Base-by-base conservation (phyloP, 2,329 filamentous ascomycete genomes). In the Scolecobasidium constrictum region DNA sequence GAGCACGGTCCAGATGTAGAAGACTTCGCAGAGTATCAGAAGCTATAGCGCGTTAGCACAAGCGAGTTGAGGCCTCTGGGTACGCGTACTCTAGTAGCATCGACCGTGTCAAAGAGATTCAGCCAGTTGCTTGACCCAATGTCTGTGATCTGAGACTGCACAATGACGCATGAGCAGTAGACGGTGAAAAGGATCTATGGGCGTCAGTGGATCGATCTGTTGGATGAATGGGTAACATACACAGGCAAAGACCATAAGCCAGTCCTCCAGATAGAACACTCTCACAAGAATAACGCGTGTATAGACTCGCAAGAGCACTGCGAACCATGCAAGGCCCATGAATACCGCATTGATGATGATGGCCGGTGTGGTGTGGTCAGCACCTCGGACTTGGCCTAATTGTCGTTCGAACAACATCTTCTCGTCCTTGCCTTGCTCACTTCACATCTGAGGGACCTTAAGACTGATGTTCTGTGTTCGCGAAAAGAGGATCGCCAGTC, bases 221-320 rank as follows among this genome's bases (percentile, higher is more conserved):
- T 7, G 28, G 4, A 19, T 12, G 16, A 23, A 15, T 5, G 4
- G 20, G 4, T 15, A 21, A 22, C 22, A 12, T 52, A 66, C 64
- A 20, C 54, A 52, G 5, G 65, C 58, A 13, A 65, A 38, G 4
- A 66, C 47, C 55, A 67, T 64, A 2, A 57, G 53, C 13, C 50
- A 53, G 49, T 69, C 66, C 42, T 69, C 66, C 60, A 62, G 64
- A 3, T 65, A 64, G 44, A 66, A 35, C 4, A 22, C 38, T 3
- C 18, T 20, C 13, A 34, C 26, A n/a, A 44, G 11, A 7, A 40
- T 22, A 20, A 28, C 31, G 9, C 42, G 21, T 19, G 42, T 40
- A 17, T 22, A 40, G 5, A 42, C 19, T 11, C 42, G 19, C n/a
- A 41, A 15, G n/a, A 33, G 15, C 2, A 44, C 42, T 5, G 38